Evolutionary conservation across 2,329 filamentous ascomycete species (phyloP), one percentile per base, ranked within the genome.

Genomic region (Fusarium solani-melongenae): DNA sequence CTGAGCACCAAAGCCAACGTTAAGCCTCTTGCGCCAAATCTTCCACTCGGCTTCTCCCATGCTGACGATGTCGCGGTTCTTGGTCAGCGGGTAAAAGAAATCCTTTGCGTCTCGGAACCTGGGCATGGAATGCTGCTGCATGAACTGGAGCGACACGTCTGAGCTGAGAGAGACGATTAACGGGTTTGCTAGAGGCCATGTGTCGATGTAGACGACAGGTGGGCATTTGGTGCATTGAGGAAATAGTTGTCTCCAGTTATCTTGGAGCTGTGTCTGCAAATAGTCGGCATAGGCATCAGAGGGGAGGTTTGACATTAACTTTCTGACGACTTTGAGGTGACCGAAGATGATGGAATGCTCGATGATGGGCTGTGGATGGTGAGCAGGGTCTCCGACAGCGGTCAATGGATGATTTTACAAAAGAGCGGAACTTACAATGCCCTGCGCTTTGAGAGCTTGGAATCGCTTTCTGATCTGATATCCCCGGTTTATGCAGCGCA

Each of bases 1-100:
- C 58, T 82, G 78, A 22, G 78, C 72, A 55, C 82, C 83, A 67
- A 85, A 85, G 2, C 79, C 81, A 1, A 81, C 82, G 27, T 78
- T 84, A 33, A 84, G 79, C 22, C 79, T 62, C 33, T 72, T 72
- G 64, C 59, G 80, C 79, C 81, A 84, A 9, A 76, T 34, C 33
- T 76, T 74, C 64, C 78, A 81, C 29, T 69, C 66, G 5, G 56
- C 66, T 2, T 81, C 82, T 9, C 83, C 79, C 44, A 76, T 75
- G 7, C 77, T 78, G 4, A 81, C 64, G 1, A 84, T 67, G 58
- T 84, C 83, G 4, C 75, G 53, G 15, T 76, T 78, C 27, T 74
- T 71, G 2, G 82, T 82, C 9, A 84, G 63, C 2, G 82, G 82
- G 10, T 62, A 60, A 9, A 80, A 44, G 24, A 74, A 59, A 4